Base-by-base conservation (phyloP, 75 land plant species). In the Pinus albicaulis region DNA sequence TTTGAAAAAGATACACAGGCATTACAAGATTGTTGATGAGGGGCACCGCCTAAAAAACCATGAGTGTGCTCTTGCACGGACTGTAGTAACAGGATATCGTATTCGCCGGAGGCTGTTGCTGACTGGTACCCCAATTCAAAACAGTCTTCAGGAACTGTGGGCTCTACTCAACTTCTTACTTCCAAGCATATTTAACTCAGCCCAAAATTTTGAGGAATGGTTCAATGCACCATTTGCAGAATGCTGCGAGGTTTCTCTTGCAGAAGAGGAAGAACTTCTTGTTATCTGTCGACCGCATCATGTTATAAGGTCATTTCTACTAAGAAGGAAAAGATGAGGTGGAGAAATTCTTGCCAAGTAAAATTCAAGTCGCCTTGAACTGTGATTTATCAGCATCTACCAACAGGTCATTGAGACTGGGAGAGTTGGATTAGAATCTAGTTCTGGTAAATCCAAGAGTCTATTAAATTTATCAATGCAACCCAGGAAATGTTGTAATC, bases 171-270 rank as follows among this genome's bases (percentile, higher is more conserved):
- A 97, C 76, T 97, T 94, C 74, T 82, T 97, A 5, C 85, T 97
- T 10, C 99, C 99, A 1, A 92, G 77, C 41, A 92, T 97, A n/a
- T 97, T 94, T 76, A 97, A 97, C 78, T 94, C 95, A 3, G 90
- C 90, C 34, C 73, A 89, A 57, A 97, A 97, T 71, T 97, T 97
- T 76, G 98, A 94, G 84, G 99, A 97, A 71, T 97, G 99, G 98
- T 97, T 94, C 77, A 97, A 97, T 86, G 98, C 95, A 24, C 99
- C 99, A 3, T 97, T 97, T 87, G 88, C 92, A n/a, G 99, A 92
- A 61, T 82, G 84, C 13, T 85, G 88, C 76, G 98, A 94, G 48
- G 89, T 97, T 69, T 74, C 91, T 77, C 87, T 97, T 22, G 86
- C 87, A 24, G 93, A 94, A 76, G 99, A 97, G 76, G 99, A 97